Base-by-base conservation (phyloP, 2,329 filamentous ascomycete species). In the Colletotrichum coccodes region DNA sequence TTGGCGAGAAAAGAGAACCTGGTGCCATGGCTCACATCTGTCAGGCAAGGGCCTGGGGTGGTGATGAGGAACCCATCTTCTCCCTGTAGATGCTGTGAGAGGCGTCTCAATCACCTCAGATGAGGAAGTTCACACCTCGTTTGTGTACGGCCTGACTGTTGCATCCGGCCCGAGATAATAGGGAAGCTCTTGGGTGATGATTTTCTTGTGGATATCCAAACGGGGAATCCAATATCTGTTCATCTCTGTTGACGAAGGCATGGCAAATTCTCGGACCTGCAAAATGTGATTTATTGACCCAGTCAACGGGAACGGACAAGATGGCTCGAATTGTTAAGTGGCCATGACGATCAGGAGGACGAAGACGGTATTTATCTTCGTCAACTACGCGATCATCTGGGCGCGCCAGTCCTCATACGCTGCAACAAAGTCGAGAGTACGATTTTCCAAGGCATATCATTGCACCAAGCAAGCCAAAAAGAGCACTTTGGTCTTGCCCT, bases 161-260 rank as follows among this genome's bases (percentile, higher is more conserved):
- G 87, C 84, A 72, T 88, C 83, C 1, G 87, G 87, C 6, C 88
- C 88, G 44, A 90, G 82, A 73, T 88, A 87, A 67, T 83, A 88
- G 71, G 87, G 87, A 62, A 90, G 83, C 70, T 89, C 85, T 70
- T 87, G 82, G 28, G 83, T 88, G 73, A 90, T 89, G 71, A 89
- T 84, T 71, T 85, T 89, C 73, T 87, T 89, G 78, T 88, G 86
- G 74, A 90, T 90, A 65, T 89, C 86, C 69, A 84, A 77, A 68
- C 87, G 84, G 16, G 87, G 86, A 68, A 90, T 89, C 87, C 87
- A 90, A 77, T 89, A 90, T 74, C 82, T 84, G 77, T 89, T 89
- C 80, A 87, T 83, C 60, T 76, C 72, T 57, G 72, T 71, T n/a
- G 75, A 40, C 40, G 60, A 60, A 50, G 66, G 32, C 66, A 67